Evolutionary conservation across 371 early-diverging fungal species (phyloP).

Genomic region (Quaeritorhiza haematococci): DNA sequence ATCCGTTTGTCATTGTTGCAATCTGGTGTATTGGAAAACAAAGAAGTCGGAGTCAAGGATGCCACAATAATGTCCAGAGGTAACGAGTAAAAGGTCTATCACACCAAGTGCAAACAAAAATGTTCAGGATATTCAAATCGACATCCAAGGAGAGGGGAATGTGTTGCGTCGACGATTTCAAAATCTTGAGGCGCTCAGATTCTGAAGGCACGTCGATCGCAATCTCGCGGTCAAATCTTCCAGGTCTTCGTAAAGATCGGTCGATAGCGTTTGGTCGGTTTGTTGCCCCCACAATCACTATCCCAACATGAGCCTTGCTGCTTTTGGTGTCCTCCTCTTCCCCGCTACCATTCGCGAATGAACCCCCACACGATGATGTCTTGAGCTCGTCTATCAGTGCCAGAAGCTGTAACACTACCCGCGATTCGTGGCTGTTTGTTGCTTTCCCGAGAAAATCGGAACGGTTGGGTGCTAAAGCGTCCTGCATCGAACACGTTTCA

Average conservation of each 20-base stretch:
- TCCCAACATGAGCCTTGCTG: conserved; percentile 36
- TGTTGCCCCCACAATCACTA: conserved; percentile 95
- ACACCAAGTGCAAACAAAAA: too few species aligned
- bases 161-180: conserved; percentile 47
- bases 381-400: conserved; percentile 95
- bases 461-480: conserved; percentile 91
- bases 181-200: conserved; percentile 54
- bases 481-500: conserved; percentile 56
- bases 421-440: conserved; percentile 71
- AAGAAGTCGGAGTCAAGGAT: conserved; percentile 3
- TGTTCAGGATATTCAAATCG: conserved; percentile 34
- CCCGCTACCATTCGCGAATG: too few species aligned
- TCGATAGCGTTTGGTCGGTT: conserved; percentile 98
- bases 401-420: conserved; percentile 95
- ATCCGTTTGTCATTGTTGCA: conserved; percentile 88
- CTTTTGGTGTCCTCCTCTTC: conserved; percentile 15
- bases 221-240: conserved; percentile 95
- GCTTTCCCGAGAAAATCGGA: too few species aligned
- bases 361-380: too few species aligned
- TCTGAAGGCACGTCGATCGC: conserved; percentile 74
- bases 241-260: conserved; percentile 95
- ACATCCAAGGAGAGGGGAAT: conserved; percentile 54
- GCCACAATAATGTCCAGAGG: too few species aligned
- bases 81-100: neutral
- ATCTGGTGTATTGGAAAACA: too few species aligned